phyloP scores from a whole-genome alignment of 139 green algal species.

The Monoraphidium neglectum region DNA sequence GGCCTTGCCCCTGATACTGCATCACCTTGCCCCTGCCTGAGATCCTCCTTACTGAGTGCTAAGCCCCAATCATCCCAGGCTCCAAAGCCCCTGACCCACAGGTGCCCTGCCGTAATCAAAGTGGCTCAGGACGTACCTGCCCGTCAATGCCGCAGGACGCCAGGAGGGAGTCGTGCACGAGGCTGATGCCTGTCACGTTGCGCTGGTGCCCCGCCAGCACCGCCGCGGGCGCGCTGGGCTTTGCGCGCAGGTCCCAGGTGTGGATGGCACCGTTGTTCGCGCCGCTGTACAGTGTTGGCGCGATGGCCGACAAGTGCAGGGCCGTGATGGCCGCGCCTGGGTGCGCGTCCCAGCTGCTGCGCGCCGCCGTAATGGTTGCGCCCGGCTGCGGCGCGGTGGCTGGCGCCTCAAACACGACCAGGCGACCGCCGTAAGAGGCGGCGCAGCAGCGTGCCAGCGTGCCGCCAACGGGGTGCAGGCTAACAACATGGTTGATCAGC shows the following conservation, averaged over 20 bases:
- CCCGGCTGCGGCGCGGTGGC: no score
- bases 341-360: conserved; percentile 35
- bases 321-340: conserved; percentile 41
- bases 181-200: conserved; percentile 22
- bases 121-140: conserved; percentile 29
- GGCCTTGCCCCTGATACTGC: no score
- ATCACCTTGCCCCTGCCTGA: no score
- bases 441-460: conserved; percentile 41
- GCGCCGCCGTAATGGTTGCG: no score
- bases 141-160: conserved; percentile 24
- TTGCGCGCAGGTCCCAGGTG: conserved; percentile 44
- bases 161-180: conserved; percentile 29
- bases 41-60: no score
- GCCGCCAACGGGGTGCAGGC: conserved; percentile 58
- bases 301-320: conserved; percentile 38
- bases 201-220: neutral
- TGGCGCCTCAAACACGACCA: conserved; percentile 45
- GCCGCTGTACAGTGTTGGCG: conserved; percentile 51
- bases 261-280: conserved; percentile 43
- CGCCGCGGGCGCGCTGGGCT: conserved; percentile 5
- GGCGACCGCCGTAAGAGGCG: conserved; percentile 33
- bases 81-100: no score
- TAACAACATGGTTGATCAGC: conserved; percentile 39
- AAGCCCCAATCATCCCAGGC: no score
- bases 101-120: no score